Evolutionary conservation across 768 basidiomycete species (phyloP).

Genomic region (Lyophyllum decastes): DNA sequence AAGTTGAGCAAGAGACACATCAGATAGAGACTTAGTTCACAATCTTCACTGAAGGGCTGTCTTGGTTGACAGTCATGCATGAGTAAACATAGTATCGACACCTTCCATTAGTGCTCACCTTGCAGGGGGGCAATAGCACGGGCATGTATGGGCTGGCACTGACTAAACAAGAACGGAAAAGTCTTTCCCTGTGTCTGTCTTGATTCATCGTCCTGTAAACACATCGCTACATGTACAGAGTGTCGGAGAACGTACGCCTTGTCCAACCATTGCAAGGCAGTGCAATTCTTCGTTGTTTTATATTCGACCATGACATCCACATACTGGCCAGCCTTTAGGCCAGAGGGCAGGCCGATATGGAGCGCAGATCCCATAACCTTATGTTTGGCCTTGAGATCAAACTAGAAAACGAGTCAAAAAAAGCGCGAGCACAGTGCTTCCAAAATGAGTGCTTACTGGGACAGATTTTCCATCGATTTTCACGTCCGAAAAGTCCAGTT

Average conservation of each 20-base stretch:
- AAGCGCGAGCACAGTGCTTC: not conserved
- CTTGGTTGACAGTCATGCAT: constrained; percentile 33
- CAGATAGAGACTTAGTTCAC: constrained; percentile 35
- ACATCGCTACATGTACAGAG: not conserved
- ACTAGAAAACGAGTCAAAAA: constrained; percentile 37
- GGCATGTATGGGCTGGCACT: constrained; percentile 91
- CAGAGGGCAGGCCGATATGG: constrained; percentile 52
- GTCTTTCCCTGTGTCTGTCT: constrained; percentile 87
- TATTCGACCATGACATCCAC: constrained; percentile 66
- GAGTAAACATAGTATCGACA: not conserved
- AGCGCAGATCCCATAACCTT: constrained; percentile 79
- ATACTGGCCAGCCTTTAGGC: constrained; percentile 41
- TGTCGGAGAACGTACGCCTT: constrained; percentile 54
- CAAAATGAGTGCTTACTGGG: constrained; percentile 37
- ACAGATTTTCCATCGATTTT: constrained; percentile 52
- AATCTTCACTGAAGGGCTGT: constrained; percentile 86
- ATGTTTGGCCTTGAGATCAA: constrained; percentile 56
- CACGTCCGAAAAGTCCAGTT: constrained; percentile 59
- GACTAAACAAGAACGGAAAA: constrained; percentile 88
- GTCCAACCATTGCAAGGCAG: constrained; percentile 86
- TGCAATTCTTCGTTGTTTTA: constrained; percentile 69
- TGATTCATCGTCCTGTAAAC: not conserved
- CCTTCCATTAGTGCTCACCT: constrained; percentile 38
- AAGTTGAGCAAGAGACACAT: not conserved
- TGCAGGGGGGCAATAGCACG: constrained; percentile 80